These are phyloP conservation scores for Blastocystis sp. DNA, from an alignment of 352 stramenopile species.

Conservation along the genomic window DNA sequence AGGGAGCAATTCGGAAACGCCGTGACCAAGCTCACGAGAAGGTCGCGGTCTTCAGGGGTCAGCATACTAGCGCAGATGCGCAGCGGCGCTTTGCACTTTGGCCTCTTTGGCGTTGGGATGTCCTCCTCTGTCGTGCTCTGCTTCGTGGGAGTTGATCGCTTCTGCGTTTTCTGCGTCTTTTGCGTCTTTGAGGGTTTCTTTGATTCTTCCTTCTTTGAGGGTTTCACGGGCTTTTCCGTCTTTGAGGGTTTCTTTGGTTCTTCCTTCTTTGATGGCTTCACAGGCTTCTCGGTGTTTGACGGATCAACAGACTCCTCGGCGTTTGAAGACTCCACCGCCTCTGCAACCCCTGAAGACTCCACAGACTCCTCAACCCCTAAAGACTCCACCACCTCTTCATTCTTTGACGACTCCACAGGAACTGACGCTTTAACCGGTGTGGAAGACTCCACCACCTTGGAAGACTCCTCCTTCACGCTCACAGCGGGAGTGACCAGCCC, in stretches of 20 bases:
- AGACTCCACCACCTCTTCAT: neutral
- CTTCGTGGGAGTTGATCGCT: neutral
- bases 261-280: neutral
- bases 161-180: neutral
- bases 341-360: neutral
- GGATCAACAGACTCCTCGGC: neutral
- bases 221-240: neutral
- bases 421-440: no score
- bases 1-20: neutral
- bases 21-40: neutral
- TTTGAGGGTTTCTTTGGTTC: neutral
- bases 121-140: neutral
- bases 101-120: neutral
- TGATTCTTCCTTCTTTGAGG: neutral
- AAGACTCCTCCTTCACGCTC: neutral
- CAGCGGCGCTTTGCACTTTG: neutral
- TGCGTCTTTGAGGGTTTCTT: neutral
- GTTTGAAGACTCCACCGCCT: neutral
- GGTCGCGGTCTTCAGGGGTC: conserved; percentile 4
- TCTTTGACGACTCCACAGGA: neutral
- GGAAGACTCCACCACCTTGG: neutral
- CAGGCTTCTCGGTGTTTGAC: neutral
- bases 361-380: conserved; percentile 1
- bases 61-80: conserved; percentile 18
- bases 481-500: neutral